These are phyloP conservation scores for Lipomyces sp. DNA, from an alignment of 805 yeast genomes.

Conservation along the genomic window DNA sequence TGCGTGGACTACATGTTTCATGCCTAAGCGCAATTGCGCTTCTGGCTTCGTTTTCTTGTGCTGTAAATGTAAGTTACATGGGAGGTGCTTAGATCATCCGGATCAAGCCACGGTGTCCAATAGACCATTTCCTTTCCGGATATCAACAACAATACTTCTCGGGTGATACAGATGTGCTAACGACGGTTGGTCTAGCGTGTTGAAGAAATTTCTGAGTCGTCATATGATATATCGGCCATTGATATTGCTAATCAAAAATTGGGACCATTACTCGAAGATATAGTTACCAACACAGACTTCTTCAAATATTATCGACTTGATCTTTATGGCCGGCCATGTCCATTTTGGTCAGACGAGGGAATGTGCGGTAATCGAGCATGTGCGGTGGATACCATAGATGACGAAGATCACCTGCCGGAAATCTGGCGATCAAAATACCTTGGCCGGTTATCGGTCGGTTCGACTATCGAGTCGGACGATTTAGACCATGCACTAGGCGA, in stretches of 20 bases:
- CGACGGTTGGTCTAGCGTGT: not conserved
- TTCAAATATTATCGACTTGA: slow-evolving; percentile 88
- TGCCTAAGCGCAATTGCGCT: slow-evolving; percentile 6
- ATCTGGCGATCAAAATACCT: slow-evolving; percentile 75
- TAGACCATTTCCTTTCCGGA: not conserved
- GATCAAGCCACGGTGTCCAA: not conserved
- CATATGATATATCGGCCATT: slow-evolving; percentile 47
- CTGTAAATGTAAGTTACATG: not conserved
- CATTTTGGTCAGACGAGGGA: slow-evolving; percentile 77
- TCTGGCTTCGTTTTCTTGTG: slow-evolving; percentile 3
- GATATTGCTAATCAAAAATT: slow-evolving; percentile 55
- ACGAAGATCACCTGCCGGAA: slow-evolving; percentile 71
- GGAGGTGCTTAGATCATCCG: not conserved
- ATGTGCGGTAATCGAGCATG: slow-evolving; percentile 89
- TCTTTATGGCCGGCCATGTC: slow-evolving; percentile 70
- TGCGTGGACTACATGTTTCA: not conserved
- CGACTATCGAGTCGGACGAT: slow-evolving; percentile 46
- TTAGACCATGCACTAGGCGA: slow-evolving; percentile 48
- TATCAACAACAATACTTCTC: not conserved
- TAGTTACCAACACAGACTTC: slow-evolving; percentile 70
- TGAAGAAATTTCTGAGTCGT: slow-evolving; percentile 26
- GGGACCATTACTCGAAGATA: slow-evolving; percentile 56
- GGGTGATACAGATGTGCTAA: not conserved
- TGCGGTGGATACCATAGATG: slow-evolving; percentile 83
- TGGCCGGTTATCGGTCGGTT: slow-evolving; percentile 51